Conservation (phyloP, 352 stramenopile genomes). For the Phytopythium cucurbitacearum region DNA sequence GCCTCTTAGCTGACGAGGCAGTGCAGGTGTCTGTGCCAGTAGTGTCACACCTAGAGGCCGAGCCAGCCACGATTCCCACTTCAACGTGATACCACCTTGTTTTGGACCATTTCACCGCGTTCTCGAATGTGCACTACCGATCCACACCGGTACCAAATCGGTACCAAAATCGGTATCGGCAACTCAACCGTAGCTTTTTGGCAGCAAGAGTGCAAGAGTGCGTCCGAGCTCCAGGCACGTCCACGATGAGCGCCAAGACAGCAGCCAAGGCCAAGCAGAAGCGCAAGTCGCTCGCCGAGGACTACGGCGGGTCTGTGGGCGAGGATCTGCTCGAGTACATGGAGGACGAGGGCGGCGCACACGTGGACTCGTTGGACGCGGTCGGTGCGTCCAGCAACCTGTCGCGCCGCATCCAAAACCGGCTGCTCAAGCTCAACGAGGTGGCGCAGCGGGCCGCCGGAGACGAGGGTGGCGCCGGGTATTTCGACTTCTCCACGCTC, state of each 20-base stretch:
- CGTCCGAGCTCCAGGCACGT: neutral
- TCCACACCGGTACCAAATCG: too few relatives aligned
- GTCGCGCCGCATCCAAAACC: slow-evolving; percentile 81
- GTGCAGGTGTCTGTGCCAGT: too few relatives aligned
- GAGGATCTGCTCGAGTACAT: slow-evolving; percentile 84
- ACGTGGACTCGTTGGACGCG: slow-evolving; percentile 55
- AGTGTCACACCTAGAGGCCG: too few relatives aligned
- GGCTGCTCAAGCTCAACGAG: slow-evolving; percentile 75
- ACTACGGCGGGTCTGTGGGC: slow-evolving; percentile 75
- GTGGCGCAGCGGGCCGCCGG: slow-evolving; percentile 41
- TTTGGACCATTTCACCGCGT: too few relatives aligned
- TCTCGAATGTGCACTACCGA: too few relatives aligned
- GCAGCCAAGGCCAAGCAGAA: slow-evolving; percentile 70
- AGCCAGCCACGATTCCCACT: too few relatives aligned
- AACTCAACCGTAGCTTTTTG: neutral
- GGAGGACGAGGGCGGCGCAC: slow-evolving; percentile 42
- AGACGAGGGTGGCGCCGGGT: slow-evolving; percentile 35
- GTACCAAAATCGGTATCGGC: neutral
- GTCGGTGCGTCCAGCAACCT: slow-evolving; percentile 79
- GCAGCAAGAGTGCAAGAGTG: neutral
- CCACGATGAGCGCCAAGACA: slow-evolving; percentile 46
- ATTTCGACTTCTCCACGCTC: slow-evolving; percentile 82
- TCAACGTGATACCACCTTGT: too few relatives aligned
- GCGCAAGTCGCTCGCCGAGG: slow-evolving; percentile 76
- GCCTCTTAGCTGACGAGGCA: too few relatives aligned